These are phyloP conservation scores for Kingdonia uniflora DNA, from an alignment of 164 flowering plant species.

Conservation along the genomic window DNA sequence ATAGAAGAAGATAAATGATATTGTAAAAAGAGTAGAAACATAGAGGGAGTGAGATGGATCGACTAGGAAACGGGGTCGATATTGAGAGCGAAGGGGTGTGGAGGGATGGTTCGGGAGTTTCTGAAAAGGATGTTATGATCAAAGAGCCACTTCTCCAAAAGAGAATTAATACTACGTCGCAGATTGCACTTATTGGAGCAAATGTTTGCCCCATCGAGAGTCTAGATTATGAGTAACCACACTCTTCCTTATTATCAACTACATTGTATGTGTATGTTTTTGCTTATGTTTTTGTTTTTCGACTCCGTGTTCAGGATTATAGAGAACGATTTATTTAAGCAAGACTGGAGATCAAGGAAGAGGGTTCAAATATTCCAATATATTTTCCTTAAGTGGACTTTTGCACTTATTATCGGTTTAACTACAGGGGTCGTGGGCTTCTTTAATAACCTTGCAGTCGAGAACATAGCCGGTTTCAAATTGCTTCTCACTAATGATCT, in stretches of 20 bases:
- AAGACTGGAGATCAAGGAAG: conserved; percentile 84
- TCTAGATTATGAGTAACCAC: conserved; percentile 68
- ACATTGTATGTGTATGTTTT: neutral
- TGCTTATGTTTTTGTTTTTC: neutral
- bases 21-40: no score
- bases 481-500: conserved; percentile 50
- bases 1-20: no score
- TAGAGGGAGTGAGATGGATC: conserved; percentile 18
- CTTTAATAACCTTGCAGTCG: conserved; percentile 77
- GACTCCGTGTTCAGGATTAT: conserved; percentile 42
- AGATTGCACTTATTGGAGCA: conserved; percentile 72
- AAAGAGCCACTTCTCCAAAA: conserved; percentile 43
- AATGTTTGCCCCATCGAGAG: conserved; percentile 63
- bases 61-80: conserved; percentile 13
- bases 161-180: conserved; percentile 53
- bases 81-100: conserved; percentile 24
- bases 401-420: conserved; percentile 70
- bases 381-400: conserved; percentile 75
- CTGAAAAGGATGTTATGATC: conserved; percentile 12
- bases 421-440: conserved; percentile 62
- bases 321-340: conserved; percentile 86
- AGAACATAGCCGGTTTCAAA: conserved; percentile 85
- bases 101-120: conserved; percentile 17
- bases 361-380: conserved; percentile 73
- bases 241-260: neutral